Percentiles rank a stretch among this genome's conserved stretches.
These are phyloP conservation scores for Stemphylium beticola DNA, from an alignment of 2,329 filamentous ascomycete species.

Conservation along the genomic window DNA sequence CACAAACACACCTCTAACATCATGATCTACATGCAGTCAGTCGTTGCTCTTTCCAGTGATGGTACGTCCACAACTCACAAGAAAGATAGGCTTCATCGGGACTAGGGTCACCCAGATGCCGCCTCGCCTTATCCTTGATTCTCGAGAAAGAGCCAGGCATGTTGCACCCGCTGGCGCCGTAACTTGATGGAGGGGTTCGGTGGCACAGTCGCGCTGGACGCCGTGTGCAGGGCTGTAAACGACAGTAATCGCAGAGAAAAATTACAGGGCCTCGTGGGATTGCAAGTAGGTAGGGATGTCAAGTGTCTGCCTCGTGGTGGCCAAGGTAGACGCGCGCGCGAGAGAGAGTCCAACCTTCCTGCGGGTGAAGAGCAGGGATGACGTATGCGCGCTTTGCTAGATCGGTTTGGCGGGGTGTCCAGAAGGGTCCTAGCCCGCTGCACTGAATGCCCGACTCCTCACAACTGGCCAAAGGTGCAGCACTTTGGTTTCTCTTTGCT, in stretches of 20 bases:
- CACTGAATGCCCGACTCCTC: neutral
- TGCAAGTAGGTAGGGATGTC: slow-evolving; percentile 2
- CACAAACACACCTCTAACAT: slow-evolving; percentile 65
- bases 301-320: slow-evolving; percentile 21
- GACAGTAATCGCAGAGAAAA: neutral
- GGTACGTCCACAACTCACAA: slow-evolving; percentile 60
- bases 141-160: slow-evolving; percentile 32
- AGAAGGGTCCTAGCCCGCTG: neutral
- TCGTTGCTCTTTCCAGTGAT: neutral
- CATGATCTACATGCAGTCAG: slow-evolving; percentile 60
- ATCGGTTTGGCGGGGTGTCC: slow-evolving; percentile 11
- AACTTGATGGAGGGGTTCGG: neutral
- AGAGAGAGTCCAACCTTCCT: slow-evolving; percentile 10
- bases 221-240: slow-evolving; percentile 2
- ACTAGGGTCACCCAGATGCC: slow-evolving; percentile 39
- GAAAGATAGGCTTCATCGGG: slow-evolving; percentile 74
- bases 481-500: neutral
- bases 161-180: slow-evolving; percentile 8
- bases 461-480: neutral
- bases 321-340: slow-evolving; percentile 13
- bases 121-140: slow-evolving; percentile 33
- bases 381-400: slow-evolving; percentile 21
- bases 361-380: slow-evolving; percentile 20
- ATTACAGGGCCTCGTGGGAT: neutral
- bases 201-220: slow-evolving; percentile 2